These are phyloP conservation scores for Zostera marina DNA, from an alignment of 116 monocot species.

Conservation along the genomic window DNA sequence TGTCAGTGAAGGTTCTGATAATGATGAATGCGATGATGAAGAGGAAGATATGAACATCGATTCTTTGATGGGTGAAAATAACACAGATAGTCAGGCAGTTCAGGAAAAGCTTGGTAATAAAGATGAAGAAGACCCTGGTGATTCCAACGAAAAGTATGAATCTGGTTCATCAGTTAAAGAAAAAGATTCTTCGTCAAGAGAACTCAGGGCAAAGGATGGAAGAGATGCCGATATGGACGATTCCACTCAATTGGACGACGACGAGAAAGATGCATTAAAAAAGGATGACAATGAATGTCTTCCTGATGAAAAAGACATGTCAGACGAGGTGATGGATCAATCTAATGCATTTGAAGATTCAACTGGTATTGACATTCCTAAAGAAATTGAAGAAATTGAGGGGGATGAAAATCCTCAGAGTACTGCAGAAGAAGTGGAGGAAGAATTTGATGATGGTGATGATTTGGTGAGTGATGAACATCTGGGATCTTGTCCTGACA, in stretches of 20 bases:
- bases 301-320: slow-evolving; percentile 19
- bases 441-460: background rate
- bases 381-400: slow-evolving; percentile 18
- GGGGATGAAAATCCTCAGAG: slow-evolving; percentile 15
- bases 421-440: slow-evolving; percentile 11
- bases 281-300: slow-evolving; percentile 15
- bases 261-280: background rate
- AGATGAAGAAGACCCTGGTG: slow-evolving; percentile 37
- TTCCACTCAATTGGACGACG: slow-evolving; percentile 18
- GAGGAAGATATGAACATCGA: slow-evolving; percentile 62
- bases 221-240: slow-evolving; percentile 19
- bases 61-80: slow-evolving; percentile 61
- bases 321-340: slow-evolving; percentile 35
- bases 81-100: slow-evolving; percentile 30
- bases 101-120: slow-evolving; percentile 66
- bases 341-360: slow-evolving; percentile 47
- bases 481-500: background rate
- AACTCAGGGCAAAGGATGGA: slow-evolving; percentile 71
- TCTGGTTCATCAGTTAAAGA: slow-evolving; percentile 61
- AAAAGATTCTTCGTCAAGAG: slow-evolving; percentile 25
- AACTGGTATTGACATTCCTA: slow-evolving; percentile 25
- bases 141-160: slow-evolving; percentile 55
- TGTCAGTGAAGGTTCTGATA: slow-evolving; percentile 58
- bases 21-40: slow-evolving; percentile 41
- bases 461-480: slow-evolving; percentile 17